phyloP scores from a whole-genome alignment of 495 filamentous ascomycete genomes.

The Barbatosphaeria neglecta region DNA sequence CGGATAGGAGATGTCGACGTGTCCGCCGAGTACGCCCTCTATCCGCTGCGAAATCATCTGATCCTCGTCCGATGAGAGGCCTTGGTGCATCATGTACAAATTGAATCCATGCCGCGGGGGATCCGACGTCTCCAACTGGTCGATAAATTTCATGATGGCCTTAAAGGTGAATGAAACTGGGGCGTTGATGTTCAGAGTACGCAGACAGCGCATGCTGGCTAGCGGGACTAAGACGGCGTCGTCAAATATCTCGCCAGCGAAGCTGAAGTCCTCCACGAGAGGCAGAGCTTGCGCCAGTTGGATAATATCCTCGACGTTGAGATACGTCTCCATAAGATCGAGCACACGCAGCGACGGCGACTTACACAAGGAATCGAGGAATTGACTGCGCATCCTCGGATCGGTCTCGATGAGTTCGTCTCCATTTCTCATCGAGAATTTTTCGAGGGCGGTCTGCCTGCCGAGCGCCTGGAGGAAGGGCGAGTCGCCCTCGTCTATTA shows the following conservation, averaged over 20 bases:
- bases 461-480: slow-evolving; percentile 11
- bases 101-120: slow-evolving; percentile 11
- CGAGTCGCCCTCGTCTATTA: slow-evolving; percentile 4
- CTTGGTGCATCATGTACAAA: slow-evolving; percentile 15
- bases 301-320: slow-evolving; percentile 7
- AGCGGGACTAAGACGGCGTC: slow-evolving; percentile 33
- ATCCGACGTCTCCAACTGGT: slow-evolving; percentile 22
- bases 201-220: slow-evolving; percentile 24
- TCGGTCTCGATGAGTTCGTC: slow-evolving; percentile 35
- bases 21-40: slow-evolving; percentile 9
- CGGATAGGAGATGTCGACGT: slow-evolving; percentile 17
- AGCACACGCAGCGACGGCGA: slow-evolving; percentile 17
- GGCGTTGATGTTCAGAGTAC: slow-evolving; percentile 33
- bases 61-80: slow-evolving; percentile 11
- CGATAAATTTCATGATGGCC: slow-evolving; percentile 35
- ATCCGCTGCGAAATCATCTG: slow-evolving; percentile 7
- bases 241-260: slow-evolving; percentile 44
- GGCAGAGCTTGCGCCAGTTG: slow-evolving; percentile 20
- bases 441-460: slow-evolving; percentile 11
- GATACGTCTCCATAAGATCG: slow-evolving; percentile 12
- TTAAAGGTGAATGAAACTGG: slow-evolving; percentile 33
- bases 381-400: slow-evolving; percentile 18
- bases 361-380: slow-evolving; percentile 35
- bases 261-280: slow-evolving; percentile 42
- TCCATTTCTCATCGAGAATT: slow-evolving; percentile 34